Percentiles rank a stretch among this genome's conserved stretches.
phyloP scores from a whole-genome alignment of 2,329 filamentous ascomycete genomes.

The Aquanectria penicillioides region DNA sequence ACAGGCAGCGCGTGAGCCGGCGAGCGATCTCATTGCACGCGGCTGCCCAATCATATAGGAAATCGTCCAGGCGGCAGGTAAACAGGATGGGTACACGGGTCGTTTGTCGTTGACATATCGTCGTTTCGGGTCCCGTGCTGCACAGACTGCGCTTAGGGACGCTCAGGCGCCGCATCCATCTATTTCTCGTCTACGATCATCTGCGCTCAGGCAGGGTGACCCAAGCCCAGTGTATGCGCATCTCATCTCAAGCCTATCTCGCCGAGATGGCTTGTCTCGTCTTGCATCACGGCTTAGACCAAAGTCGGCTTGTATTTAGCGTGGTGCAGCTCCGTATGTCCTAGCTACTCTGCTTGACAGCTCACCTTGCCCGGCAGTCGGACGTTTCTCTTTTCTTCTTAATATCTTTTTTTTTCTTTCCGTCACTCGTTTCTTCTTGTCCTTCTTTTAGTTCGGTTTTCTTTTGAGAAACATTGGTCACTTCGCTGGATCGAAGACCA shows the following conservation, averaged over 20 bases:
- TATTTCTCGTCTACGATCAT: conserved; percentile 3
- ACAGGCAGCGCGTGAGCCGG: no score
- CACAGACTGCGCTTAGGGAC: conserved; percentile 8
- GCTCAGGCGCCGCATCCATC: neutral
- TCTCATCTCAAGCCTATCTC: neutral
- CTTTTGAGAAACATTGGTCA: neutral
- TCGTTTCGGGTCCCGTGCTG: neutral
- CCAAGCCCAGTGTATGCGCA: neutral
- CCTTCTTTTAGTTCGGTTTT: neutral
- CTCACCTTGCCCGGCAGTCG: no score
- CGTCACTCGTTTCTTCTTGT: neutral
- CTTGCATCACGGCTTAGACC: neutral
- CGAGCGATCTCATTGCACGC: no score
- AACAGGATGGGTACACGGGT: no score
- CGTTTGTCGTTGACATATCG: neutral
- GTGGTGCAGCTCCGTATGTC: no score
- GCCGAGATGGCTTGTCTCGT: neutral
- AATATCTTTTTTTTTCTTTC: neutral
- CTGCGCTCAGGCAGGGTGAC: neutral
- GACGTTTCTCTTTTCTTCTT: neutral
- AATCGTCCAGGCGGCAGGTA: neutral
- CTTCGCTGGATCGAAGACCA: conserved; percentile 7
- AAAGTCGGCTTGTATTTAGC: conserved; percentile 1
- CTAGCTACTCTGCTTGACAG: no score
- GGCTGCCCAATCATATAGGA: no score